Base-by-base conservation (phyloP, 2,329 filamentous ascomycete genomes). In the Nemania serpens region DNA sequence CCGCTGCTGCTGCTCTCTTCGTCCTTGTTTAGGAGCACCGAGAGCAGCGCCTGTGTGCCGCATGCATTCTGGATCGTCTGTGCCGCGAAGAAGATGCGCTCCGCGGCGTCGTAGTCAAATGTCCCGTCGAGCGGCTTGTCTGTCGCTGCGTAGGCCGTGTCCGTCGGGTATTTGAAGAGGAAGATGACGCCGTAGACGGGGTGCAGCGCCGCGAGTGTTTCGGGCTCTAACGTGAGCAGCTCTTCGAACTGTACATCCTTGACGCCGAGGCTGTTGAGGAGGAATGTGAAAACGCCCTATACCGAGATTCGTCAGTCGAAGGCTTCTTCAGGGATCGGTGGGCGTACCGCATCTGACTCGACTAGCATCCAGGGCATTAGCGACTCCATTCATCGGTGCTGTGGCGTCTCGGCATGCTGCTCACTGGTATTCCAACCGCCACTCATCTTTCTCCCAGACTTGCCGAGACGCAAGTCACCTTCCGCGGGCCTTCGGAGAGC, bases 1-100 rank as follows among this genome's bases (percentile, higher is more conserved):
- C 47, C 18, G 12, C 48, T 37, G 20, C 46, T 29, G 10, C 39
- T 45, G 41, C 42, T 41, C 42, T 58, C 46, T 12, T 37, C 45
- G 17, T 75, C 74, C 76, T 96, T 90, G 80, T 99, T 99, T 68
- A 99, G 81, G 34, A 98, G 84, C 56, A 98, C 91, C 55, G 91
- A 95, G 42, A 99, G 85, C 48, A 99, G 86, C 3, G 95, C 95
- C 76, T 99, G 95, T 15, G 95, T 99, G 46, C 93, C 95, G 78
- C 95, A 99, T 7, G 95, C 95, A 77, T 99, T 99, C 77, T 98
- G 94, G 75, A 99, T 99, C 3, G 94, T 98, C 80, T 99, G 95
- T 33, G 89, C 88, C 3, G 95, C 95, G 77, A 99, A 99, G 83
- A 97, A 99, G 70, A 97, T 83, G 63, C 84, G 82, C 64, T 92